Evolutionary conservation across 345 rosid species (phyloP), one percentile per base, ranked within the genome.

Genomic region (Rhodamnia rubescens): DNA sequence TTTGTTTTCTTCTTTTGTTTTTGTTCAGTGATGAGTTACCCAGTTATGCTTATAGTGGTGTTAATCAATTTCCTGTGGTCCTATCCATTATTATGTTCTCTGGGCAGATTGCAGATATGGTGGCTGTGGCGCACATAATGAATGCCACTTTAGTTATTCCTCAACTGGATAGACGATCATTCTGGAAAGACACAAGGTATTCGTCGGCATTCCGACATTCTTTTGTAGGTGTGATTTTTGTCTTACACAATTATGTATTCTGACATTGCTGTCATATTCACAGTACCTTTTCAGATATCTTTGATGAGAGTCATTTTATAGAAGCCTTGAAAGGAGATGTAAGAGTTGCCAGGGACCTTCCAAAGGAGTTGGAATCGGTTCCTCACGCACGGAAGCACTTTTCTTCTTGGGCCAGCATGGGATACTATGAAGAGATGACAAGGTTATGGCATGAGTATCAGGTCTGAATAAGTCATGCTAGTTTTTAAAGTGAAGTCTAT

Each of bases 121-220:
- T 97, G 85, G 98, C 95, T 87, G 95, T 95, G 87, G 98, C 99
- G 24, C 94, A 84, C 88, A 93, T 95, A 81, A 94, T 95, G 96
- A 97, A 95, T 90, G 99, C 98, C 36, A 94, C 97, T 83, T 90
- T 97, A 91, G 97, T 97, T 61, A 90, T 95, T 93, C 98, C 99
- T 88, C 94, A 92, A 87, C 88, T 97, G 61, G 98, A 97, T 82
- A 97, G 91, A 56, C 94, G 93, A 7, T 97, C 99, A 54, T 97
- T 97, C 85, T 97, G 98, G 99, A 90, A 93, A 92, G 99, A 97
- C 87, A 89, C 98, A 64, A 97, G 98, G 99, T 95, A 80, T 85
- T 85, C n/a, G 7, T 49, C 3, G 14, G 74, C 12, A 21, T 32
- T 75, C 26, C 69, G 22, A 26, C 22, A n/a, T 85, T 26, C 26